Conservation (phyloP, 768 basidiomycete species). For the Russula sp. region DNA sequence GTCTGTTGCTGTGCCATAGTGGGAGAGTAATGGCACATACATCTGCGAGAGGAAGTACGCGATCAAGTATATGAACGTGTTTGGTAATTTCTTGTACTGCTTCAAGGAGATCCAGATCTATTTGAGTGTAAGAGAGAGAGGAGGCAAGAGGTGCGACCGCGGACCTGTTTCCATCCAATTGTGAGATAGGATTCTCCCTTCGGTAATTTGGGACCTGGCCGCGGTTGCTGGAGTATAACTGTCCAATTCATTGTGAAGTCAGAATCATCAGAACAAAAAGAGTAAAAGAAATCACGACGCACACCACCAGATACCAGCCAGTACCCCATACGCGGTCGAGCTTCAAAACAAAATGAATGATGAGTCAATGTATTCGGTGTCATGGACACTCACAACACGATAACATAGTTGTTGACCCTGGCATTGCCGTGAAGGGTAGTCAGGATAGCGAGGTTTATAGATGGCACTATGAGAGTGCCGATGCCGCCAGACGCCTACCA, state of each 20-base stretch:
- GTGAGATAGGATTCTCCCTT: constrained; percentile 71
- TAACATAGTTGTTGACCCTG: constrained; percentile 64
- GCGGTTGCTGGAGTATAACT: constrained; percentile 83
- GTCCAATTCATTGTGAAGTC: background rate
- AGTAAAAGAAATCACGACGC: constrained; percentile 24
- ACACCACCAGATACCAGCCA: constrained; percentile 88
- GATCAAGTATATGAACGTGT: constrained; percentile 76
- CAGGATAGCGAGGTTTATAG: constrained; percentile 62
- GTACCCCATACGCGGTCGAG: constrained; percentile 62
- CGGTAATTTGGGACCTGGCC: constrained; percentile 73
- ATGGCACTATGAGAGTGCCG: constrained; percentile 59
- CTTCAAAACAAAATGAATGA: too few relatives aligned
- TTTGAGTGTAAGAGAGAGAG: background rate
- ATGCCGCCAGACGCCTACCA: constrained; percentile 65
- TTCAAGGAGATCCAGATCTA: constrained; percentile 72
- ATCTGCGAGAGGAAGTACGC: constrained; percentile 73
- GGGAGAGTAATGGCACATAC: constrained; percentile 32
- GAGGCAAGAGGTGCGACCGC: background rate
- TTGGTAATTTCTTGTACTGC: constrained; percentile 70
- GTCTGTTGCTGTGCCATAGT: background rate
- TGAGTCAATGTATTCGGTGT: too few relatives aligned
- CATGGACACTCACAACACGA: constrained; percentile 48
- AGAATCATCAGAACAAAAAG: too few relatives aligned
- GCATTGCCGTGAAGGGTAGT: constrained; percentile 53
- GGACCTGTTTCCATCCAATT: constrained; percentile 79